phyloP scores from a whole-genome alignment of 306 rosid species.

The Cicer yamashitae region DNA sequence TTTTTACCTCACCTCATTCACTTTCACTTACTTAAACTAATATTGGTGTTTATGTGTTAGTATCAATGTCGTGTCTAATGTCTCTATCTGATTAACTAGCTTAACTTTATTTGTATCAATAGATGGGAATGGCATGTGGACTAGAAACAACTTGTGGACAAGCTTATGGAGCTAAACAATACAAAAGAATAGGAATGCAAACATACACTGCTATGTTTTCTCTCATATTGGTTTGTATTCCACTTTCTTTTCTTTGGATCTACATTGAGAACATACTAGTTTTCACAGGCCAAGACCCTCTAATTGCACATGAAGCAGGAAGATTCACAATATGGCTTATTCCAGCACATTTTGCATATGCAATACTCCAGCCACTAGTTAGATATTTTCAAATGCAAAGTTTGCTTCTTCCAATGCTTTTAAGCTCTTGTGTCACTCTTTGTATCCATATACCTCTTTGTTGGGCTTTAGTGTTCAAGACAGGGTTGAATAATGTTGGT shows the following conservation, averaged over 20 bases:
- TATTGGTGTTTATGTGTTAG: too few species aligned
- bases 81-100: too few species aligned
- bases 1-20: too few species aligned
- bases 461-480: constrained; percentile 79
- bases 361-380: constrained; percentile 65
- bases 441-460: constrained; percentile 65
- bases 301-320: constrained; percentile 73
- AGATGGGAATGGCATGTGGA: constrained; percentile 72
- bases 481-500: constrained; percentile 59
- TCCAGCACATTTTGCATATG: constrained; percentile 77
- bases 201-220: constrained; percentile 69
- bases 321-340: constrained; percentile 64
- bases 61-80: too few species aligned
- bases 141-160: constrained; percentile 73
- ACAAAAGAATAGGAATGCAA: constrained; percentile 56
- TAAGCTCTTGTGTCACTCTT: constrained; percentile 55
- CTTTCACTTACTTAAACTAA: too few species aligned
- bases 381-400: constrained; percentile 76
- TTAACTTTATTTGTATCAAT: too few species aligned
- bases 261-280: constrained; percentile 62
- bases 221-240: constrained; percentile 61
- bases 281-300: constrained; percentile 78
- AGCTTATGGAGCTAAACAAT: constrained; percentile 74
- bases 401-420: constrained; percentile 66
- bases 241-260: constrained; percentile 66